phyloP scores from a whole-genome alignment of 345 rosid species.

The Citrus unshiu region DNA sequence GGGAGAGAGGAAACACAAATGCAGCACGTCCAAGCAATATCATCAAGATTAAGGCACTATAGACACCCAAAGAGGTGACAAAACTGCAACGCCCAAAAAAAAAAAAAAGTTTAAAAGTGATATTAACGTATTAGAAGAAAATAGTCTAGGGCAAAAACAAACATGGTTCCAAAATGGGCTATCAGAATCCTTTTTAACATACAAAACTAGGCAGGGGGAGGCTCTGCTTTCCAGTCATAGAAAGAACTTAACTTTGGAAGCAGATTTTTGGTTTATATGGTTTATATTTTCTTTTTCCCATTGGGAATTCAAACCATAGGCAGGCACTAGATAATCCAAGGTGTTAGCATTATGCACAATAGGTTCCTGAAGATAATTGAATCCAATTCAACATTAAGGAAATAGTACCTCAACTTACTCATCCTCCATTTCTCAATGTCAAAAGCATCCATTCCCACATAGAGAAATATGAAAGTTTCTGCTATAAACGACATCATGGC shows the following conservation, averaged over 20 bases:
- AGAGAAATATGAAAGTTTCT: conserved; percentile 85
- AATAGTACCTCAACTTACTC: conserved; percentile 55
- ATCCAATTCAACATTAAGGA: neutral
- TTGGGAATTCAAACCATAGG: neutral
- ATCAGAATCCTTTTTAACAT: neutral
- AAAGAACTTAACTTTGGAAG: no score
- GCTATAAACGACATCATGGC: conserved; percentile 88
- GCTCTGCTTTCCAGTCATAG: neutral
- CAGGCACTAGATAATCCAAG: neutral
- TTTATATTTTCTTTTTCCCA: neutral
- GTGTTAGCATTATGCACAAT: neutral
- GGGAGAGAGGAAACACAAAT: conserved; percentile 79
- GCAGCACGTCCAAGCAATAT: conserved; percentile 74
- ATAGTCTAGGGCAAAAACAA: neutral
- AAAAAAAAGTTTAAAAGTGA: neutral
- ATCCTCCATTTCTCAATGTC: conserved; percentile 82
- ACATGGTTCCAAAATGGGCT: neutral
- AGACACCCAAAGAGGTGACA: conserved; percentile 46
- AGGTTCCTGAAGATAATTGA: neutral
- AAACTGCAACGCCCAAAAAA: conserved; percentile 34
- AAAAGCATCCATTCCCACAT: conserved; percentile 93
- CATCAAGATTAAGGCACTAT: conserved; percentile 45
- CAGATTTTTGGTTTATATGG: neutral
- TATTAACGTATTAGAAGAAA: neutral
- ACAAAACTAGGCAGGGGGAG: neutral